Conservation (phyloP, 805 yeast genomes). For the Candida glaebosa region DNA sequence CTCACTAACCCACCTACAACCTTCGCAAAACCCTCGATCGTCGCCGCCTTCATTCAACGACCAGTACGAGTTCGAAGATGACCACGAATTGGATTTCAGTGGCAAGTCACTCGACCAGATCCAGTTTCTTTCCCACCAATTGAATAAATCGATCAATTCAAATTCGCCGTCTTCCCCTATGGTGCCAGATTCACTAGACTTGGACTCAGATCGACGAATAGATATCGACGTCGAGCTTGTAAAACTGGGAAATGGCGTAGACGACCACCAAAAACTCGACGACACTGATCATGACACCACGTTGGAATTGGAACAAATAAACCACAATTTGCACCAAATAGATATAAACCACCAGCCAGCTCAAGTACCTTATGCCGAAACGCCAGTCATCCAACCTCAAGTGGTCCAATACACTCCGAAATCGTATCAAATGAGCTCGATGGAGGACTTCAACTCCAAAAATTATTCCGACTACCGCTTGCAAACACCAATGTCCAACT, state of each 20-base stretch:
- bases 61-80: not conserved
- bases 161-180: not conserved
- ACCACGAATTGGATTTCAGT: not conserved
- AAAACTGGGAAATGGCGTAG: no score
- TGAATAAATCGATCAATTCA: not conserved
- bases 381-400: not conserved
- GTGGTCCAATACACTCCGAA: not conserved
- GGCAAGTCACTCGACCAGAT: slow-evolving; percentile 1
- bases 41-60: slow-evolving; percentile 3
- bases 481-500: slow-evolving; percentile 17
- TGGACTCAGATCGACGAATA: not conserved
- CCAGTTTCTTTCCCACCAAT: not conserved
- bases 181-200: no score
- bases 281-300: not conserved
- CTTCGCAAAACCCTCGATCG: not conserved
- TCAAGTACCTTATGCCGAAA: no score
- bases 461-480: not conserved
- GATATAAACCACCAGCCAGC: no score
- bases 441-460: not conserved
- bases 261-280: no score
- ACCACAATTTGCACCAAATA: not conserved
- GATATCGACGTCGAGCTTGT: not conserved
- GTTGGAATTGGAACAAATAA: not conserved
- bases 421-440: not conserved
- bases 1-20: not conserved